phyloP scores from a whole-genome alignment of 441 rosid genomes.

The Lepidium campestre region DNA sequence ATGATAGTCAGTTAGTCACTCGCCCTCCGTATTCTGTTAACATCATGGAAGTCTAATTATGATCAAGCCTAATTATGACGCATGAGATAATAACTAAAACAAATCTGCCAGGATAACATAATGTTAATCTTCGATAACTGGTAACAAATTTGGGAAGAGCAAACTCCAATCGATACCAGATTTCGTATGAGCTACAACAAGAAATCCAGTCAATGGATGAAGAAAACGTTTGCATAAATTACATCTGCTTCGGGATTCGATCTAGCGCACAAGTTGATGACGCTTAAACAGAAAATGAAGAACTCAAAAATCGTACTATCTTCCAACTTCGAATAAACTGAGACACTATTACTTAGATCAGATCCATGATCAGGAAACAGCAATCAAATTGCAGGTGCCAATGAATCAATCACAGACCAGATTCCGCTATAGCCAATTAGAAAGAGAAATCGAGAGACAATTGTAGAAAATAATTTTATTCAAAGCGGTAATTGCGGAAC shows the following conservation, averaged over 20 bases:
- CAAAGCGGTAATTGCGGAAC: background rate
- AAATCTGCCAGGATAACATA: background rate
- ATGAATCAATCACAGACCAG: background rate
- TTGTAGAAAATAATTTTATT: background rate
- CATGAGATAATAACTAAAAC: background rate
- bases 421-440: background rate
- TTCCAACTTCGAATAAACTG: background rate
- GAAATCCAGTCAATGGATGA: background rate
- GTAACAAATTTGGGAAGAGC: background rate
- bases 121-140: background rate
- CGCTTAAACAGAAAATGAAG: background rate
- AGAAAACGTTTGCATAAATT: background rate
- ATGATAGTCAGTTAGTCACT: background rate
- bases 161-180: background rate
- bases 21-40: background rate
- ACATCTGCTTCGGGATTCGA: background rate
- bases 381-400: background rate
- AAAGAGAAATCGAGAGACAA: background rate
- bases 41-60: background rate
- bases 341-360: background rate
- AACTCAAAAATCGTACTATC: background rate
- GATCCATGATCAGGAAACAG: slow-evolving; percentile 1
- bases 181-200: background rate
- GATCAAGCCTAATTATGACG: background rate
- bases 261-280: background rate